Evolutionary conservation across 257 asterid genomes (phyloP).

Genomic region (Fraxinus cuspidata): DNA sequence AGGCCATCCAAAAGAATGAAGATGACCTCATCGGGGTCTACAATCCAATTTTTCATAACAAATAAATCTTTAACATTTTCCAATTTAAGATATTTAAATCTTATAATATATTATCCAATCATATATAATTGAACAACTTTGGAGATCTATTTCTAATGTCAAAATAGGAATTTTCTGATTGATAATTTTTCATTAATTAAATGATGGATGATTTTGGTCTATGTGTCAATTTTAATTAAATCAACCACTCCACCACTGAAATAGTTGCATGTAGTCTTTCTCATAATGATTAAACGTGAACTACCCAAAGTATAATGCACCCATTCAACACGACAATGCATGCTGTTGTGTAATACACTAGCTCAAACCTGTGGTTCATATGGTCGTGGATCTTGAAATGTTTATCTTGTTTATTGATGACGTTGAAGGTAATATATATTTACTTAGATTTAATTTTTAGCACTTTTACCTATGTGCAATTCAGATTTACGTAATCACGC

Average conservation of each 20-base stretch:
- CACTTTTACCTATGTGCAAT: not conserved
- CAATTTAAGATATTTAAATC: no score
- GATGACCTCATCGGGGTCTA: no score
- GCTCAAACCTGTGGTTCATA: slow-evolving; percentile 15
- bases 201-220: not conserved
- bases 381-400: slow-evolving; percentile 23
- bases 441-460: not conserved
- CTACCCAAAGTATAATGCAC: slow-evolving; percentile 34
- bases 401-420: slow-evolving; percentile 10
- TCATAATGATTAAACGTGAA: slow-evolving; percentile 31
- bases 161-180: no score
- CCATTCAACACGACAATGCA: slow-evolving; percentile 63
- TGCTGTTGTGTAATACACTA: slow-evolving; percentile 74
- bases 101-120: no score
- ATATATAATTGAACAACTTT: no score
- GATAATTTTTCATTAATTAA: no score
- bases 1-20: no score
- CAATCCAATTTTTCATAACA: not conserved
- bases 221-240: not conserved
- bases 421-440: not conserved
- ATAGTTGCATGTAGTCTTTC: slow-evolving; percentile 15
- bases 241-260: slow-evolving; percentile 31
- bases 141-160: no score
- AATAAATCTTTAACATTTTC: no score
- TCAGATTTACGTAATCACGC: not conserved